Evolutionary conservation across 176 grass and related monocot genomes (phyloP).

Genomic region (Musa beccarii): DNA sequence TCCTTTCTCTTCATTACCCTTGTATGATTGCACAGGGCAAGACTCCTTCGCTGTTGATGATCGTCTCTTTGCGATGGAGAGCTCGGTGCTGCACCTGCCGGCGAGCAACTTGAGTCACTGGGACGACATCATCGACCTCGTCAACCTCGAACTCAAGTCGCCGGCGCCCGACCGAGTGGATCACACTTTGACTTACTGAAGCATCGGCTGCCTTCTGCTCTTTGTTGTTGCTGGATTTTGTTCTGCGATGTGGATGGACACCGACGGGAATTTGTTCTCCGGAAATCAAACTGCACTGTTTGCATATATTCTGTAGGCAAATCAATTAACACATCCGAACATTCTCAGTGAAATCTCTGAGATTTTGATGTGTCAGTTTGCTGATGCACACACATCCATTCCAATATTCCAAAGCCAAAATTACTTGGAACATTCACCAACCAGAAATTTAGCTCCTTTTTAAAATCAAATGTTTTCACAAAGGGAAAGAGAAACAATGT

Average conservation of each 20-base stretch:
- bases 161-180: neutral
- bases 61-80: neutral
- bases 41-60: neutral
- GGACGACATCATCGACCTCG: constrained; percentile 27
- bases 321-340: no score
- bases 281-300: neutral
- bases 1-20: neutral
- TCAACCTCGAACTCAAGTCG: constrained; percentile 15
- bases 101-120: constrained; percentile 23
- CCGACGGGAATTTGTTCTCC: no score
- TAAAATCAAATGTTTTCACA: neutral
- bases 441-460: neutral
- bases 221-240: no score
- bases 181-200: neutral
- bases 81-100: neutral
- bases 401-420: no score
- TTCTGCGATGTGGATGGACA: no score
- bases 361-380: neutral
- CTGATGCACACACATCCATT: neutral
- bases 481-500: neutral
- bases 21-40: neutral
- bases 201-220: no score
- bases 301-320: neutral
- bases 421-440: neutral
- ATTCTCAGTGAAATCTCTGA: neutral